Base-by-base conservation (phyloP, 148 eudicot genomes). In the Silene conica region DNA sequence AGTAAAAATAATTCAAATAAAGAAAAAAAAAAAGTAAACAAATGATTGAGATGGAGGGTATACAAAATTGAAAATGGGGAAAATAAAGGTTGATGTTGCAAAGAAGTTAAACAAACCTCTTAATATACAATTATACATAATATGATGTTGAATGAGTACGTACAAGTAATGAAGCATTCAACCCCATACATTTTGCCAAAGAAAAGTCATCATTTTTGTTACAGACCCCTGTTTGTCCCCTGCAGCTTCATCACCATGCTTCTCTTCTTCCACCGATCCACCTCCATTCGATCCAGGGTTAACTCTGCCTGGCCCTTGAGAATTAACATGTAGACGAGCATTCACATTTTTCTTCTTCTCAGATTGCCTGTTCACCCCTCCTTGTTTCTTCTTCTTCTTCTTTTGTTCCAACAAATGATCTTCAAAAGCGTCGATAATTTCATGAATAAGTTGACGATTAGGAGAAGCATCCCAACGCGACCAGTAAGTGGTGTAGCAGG, bases 381-480 rank as follows among this genome's bases (percentile, higher is more conserved):
- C 71, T 16, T 74, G 75, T 48, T 76, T 75, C 43, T 80, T 80
- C 68, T 77, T 77, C 52, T 23, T 72, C 48, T 50, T 50, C 18
- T 50, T 64, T 14, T 58, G 56, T 0, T 61, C 9, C 6, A 80
- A 1, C 56, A 80, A 50, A 38, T 61, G 55, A 14, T 93, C 96
- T 64, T 93, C 98, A 38, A 80, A 89, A 26, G 89, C 93, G 9
- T 93, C 98, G 54, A 93, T 86, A 16, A 90, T 87, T 61, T 93
- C 88, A 63, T 93, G 96, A 21, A 93, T 93, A 3, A 85, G 82
- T 4, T 89, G 90, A 0, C 94, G 88, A 71, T 89, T 93, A 6
- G 90, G 90, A 16, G 98, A 93, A 8, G 89, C 75, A 74, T 90
- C 92, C 98, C 98, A 93, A 63, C 87, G 81, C 14, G 80, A 86